Conservation (phyloP, 495 filamentous ascomycete species). For the Aspergillus olivimuriae region DNA sequence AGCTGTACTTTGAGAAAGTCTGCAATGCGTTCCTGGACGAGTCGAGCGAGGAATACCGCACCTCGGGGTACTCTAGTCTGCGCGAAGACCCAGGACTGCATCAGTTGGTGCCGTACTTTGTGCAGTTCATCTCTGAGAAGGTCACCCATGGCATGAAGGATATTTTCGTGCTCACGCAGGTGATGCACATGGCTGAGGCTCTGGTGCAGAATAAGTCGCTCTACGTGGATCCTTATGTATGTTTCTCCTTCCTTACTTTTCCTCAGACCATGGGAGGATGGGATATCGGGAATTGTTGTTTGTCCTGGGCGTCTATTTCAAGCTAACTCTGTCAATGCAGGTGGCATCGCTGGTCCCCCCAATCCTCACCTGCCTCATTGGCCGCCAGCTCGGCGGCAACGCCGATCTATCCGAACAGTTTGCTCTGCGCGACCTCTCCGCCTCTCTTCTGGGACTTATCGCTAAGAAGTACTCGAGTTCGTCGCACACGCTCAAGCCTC, state of each 20-base stretch:
- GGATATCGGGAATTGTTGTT: no score
- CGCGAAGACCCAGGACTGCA: slow-evolving; percentile 85
- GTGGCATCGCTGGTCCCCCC: slow-evolving; percentile 76
- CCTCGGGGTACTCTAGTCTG: slow-evolving; percentile 74
- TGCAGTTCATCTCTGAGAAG: slow-evolving; percentile 89
- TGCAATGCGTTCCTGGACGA: slow-evolving; percentile 81
- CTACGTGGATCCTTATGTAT: slow-evolving; percentile 83
- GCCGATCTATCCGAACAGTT: slow-evolving; percentile 57
- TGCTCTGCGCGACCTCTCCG: slow-evolving; percentile 75
- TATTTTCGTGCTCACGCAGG: slow-evolving; percentile 78
- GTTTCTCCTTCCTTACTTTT: slow-evolving; percentile 8
- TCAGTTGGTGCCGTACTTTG: slow-evolving; percentile 91
- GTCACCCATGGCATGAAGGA: slow-evolving; percentile 86
- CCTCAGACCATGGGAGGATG: no score
- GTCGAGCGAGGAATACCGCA: slow-evolving; percentile 73
- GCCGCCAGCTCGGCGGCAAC: slow-evolving; percentile 66
- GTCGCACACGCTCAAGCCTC: slow-evolving; percentile 72
- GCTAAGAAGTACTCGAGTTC: slow-evolving; percentile 66
- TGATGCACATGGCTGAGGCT: slow-evolving; percentile 80
- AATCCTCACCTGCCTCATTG: slow-evolving; percentile 84
- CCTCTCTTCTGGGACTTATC: slow-evolving; percentile 67
- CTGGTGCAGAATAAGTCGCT: slow-evolving; percentile 76
- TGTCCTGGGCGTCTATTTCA: no score
- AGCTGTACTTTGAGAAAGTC: slow-evolving; percentile 95
- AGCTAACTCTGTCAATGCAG: slow-evolving; percentile 17